Evolutionary conservation across 1,139 yeast species (phyloP).

Genomic region (Tardiomyces blankii): DNA sequence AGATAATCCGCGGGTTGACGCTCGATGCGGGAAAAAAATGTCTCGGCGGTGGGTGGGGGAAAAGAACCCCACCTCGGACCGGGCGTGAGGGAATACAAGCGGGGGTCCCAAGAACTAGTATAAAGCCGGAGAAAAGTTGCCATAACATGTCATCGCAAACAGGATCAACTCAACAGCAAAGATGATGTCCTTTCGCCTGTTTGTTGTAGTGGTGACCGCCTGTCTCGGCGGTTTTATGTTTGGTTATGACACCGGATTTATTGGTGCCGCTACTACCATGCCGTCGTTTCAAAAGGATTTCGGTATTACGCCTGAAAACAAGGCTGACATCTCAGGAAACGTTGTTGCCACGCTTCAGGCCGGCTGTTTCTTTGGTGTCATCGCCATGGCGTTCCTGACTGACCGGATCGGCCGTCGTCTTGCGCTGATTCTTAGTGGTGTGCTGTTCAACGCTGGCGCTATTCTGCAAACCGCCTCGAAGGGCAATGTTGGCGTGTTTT

Average conservation of each 20-base stretch:
- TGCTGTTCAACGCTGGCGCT: constrained; percentile 1
- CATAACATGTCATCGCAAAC: too few relatives aligned
- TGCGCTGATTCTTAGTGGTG: background rate
- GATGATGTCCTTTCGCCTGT: background rate
- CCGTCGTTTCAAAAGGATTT: constrained; percentile 30
- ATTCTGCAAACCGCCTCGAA: constrained; percentile 6
- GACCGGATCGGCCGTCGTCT: background rate
- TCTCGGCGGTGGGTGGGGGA: too few relatives aligned
- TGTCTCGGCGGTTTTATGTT: constrained; percentile 14
- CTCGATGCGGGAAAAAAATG: too few relatives aligned
- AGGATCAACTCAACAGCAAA: too few relatives aligned
- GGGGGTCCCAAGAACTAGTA: too few relatives aligned
- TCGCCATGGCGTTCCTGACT: constrained; percentile 20
- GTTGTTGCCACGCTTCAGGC: constrained; percentile 35
- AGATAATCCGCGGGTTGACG: too few relatives aligned
- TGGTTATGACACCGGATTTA: constrained; percentile 37
- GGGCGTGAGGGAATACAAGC: too few relatives aligned
- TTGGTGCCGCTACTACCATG: constrained; percentile 22
- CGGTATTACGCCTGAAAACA: constrained; percentile 20
- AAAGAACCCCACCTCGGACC: too few relatives aligned
- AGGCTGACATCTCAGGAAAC: constrained; percentile 15
- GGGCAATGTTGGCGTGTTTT: constrained; percentile 8
- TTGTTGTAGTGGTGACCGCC: constrained; percentile 8
- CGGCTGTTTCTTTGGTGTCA: constrained; percentile 37
- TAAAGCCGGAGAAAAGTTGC: too few relatives aligned